Base-by-base conservation (phyloP, 2,329 filamentous ascomycete genomes). In the Penicillium sp. region DNA sequence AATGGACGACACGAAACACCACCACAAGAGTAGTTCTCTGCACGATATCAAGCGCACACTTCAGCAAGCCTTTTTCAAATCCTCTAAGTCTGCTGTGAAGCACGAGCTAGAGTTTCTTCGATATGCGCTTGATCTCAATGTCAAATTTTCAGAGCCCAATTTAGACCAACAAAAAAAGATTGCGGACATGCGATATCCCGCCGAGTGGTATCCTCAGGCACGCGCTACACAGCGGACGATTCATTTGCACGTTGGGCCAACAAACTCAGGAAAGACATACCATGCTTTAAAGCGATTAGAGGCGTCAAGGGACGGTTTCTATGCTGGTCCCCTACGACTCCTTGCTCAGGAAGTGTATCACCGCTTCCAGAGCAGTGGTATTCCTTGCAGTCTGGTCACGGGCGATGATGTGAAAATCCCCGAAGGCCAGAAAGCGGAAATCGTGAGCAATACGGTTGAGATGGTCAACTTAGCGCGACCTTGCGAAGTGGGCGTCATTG, bases 251-350 rank as follows among this genome's bases (percentile, higher is more conserved):
- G 93, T 99, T 54, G 95, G 95, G 0, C 95, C 95, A 1, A 99
- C 95, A 2, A 99, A 99, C 76, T 98, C 95, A 0, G 95, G 95
- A 61, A 99, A 99, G 82, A 99, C 96, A 0, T 99, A 98, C 74
- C 90, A 93, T 73, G 96, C 95, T 0, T 80, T 99, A 66, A 90
- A 96, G 78, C 88, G 90, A 13, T 84, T 99, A 11, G 92, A 97
- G 74, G 83, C 86, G 54, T 89, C 90, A 2, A 84, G 88, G 31
- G 85, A 83, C 8, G 95, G 95, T 45, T 88, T 97, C 54, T 99
- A 98, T 74, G 92, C 94, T 3, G 95, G 96, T 0, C 95, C 95
- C 0, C 81, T 99, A 49, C 87, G 95, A 53, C 81, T 99, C 51
- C 83, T 99, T 30, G 95, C 95, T 0, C 93, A 97, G 71, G 95